phyloP scores from a whole-genome alignment of 352 stramenopile genomes.

The Phytophthora rubi region DNA sequence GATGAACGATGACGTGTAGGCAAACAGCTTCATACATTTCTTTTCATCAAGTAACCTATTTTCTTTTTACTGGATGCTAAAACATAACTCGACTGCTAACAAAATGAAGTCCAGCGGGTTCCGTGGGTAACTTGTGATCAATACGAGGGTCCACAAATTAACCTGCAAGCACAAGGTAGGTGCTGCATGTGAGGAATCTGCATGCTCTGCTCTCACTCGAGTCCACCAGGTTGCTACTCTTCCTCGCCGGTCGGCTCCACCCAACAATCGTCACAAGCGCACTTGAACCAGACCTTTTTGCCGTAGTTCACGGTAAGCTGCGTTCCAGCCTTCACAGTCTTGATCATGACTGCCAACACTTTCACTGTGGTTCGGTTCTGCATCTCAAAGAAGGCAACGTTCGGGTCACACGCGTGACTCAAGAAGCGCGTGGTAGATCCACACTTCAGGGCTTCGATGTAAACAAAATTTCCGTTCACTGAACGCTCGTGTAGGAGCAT shows the following conservation, averaged over 20 bases:
- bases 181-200: too few relatives aligned
- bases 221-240: too few relatives aligned
- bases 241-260: too few relatives aligned
- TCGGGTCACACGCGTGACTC: background rate
- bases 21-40: background rate
- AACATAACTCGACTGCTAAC: background rate
- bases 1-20: background rate
- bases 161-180: too few relatives aligned
- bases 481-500: slow-evolving; percentile 1
- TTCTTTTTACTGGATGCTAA: background rate
- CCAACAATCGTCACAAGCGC: background rate
- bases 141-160: too few relatives aligned
- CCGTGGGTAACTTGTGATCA: too few relatives aligned
- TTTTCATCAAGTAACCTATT: background rate
- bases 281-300: background rate
- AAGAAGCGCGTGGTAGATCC: slow-evolving; percentile 3
- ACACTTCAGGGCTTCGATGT: slow-evolving; percentile 6
- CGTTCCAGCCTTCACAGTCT: background rate
- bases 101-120: too few relatives aligned
- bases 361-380: background rate
- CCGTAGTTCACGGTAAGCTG: background rate
- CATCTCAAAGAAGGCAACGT: background rate
- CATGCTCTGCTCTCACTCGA: too few relatives aligned
- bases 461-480: background rate
- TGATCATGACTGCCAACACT: background rate